Conservation (phyloP, 306 rosid genomes). For the Echinosophora koreensis region DNA sequence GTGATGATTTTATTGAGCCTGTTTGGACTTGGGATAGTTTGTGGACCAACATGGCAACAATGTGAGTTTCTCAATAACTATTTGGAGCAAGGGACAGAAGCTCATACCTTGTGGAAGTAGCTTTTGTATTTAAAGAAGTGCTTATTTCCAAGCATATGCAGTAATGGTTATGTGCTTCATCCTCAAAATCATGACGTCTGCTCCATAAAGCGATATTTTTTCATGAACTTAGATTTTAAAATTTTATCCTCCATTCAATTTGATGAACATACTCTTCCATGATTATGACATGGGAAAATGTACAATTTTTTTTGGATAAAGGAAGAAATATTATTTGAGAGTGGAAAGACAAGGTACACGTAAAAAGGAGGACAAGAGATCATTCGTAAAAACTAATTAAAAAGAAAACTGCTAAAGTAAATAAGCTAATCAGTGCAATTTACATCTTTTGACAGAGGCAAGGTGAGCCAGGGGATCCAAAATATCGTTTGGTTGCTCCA, state of each 20-base stretch:
- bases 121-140: conserved; percentile 27
- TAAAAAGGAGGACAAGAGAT: conserved; percentile 17
- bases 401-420: conserved; percentile 34
- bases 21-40: conserved; percentile 29
- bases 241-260: conserved; percentile 20
- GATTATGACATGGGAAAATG: conserved; percentile 35
- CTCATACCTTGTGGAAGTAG: background rate
- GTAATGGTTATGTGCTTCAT: conserved; percentile 15
- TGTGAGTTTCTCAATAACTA: conserved; percentile 12
- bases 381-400: background rate
- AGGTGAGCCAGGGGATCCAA: conserved; percentile 57
- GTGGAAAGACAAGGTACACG: conserved; percentile 6
- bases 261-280: conserved; percentile 24
- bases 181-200: conserved; percentile 10
- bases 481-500: conserved; percentile 50
- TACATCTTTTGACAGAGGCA: conserved; percentile 62
- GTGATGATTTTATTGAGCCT: conserved; percentile 24
- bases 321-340: conserved; percentile 19
- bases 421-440: conserved; percentile 34
- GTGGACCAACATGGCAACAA: conserved; percentile 12
- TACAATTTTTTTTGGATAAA: background rate
- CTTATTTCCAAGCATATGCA: conserved; percentile 19
- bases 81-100: conserved; percentile 30
- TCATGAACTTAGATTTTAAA: background rate
- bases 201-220: background rate